Percentiles rank a stretch among this genome's conserved stretches.
Evolutionary conservation across 2,329 filamentous ascomycete species (phyloP).

Genomic region (Hypoxylon sp.): DNA sequence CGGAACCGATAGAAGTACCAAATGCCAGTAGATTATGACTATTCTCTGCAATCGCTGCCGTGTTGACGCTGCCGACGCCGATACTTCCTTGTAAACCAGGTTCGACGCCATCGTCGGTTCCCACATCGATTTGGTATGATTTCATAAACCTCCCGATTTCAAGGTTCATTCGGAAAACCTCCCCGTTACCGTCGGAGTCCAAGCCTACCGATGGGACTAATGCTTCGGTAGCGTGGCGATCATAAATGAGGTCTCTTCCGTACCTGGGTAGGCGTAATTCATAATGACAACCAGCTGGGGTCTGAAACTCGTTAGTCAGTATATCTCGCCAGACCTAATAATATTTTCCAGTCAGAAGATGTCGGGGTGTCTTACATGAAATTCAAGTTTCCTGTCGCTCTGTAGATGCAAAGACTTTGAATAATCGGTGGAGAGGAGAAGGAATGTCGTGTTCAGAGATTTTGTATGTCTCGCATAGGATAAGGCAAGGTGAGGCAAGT

Average conservation of each 20-base stretch:
- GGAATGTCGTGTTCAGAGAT: conserved; percentile 90
- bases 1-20: conserved; percentile 93
- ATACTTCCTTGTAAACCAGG: conserved; percentile 89
- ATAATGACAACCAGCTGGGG: conserved; percentile 80
- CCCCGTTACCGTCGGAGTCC: conserved; percentile 86
- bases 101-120: conserved; percentile 81
- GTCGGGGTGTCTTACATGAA: conserved; percentile 68
- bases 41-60: conserved; percentile 86
- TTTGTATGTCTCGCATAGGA: conserved; percentile 94
- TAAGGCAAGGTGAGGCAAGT: conserved; percentile 92
- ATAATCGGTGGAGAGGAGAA: conserved; percentile 90
- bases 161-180: conserved; percentile 93
- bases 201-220: conserved; percentile 90
- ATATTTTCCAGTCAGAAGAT: not conserved
- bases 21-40: conserved; percentile 94
- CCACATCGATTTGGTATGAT: conserved; percentile 91
- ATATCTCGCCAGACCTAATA: not conserved
- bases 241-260: conserved; percentile 90
- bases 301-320: conserved; percentile 34
- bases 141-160: conserved; percentile 95
- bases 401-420: conserved; percentile 96
- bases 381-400: conserved; percentile 90
- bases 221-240: conserved; percentile 85
- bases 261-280: conserved; percentile 92
- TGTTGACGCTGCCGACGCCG: conserved; percentile 87